These are phyloP conservation scores for Cetradonia linearis DNA, from an alignment of 495 filamentous ascomycete species.

Conservation along the genomic window DNA sequence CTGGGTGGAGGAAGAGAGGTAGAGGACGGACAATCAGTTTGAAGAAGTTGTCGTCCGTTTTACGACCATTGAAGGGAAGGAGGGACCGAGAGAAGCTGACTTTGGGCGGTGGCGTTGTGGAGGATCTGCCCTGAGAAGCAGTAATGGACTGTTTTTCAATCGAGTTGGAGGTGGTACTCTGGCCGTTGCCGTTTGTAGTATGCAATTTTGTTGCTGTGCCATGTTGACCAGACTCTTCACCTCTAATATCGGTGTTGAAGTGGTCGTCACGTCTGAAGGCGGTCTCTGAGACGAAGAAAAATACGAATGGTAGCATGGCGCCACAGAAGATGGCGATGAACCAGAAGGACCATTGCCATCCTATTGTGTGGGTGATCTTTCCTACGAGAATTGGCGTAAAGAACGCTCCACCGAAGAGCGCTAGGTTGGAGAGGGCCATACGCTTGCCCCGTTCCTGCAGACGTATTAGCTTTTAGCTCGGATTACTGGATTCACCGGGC, in stretches of 20 bases:
- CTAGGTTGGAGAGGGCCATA: constrained; percentile 84
- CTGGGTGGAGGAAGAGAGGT: constrained; percentile 65
- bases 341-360: constrained; percentile 73
- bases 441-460: constrained; percentile 65
- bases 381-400: constrained; percentile 57
- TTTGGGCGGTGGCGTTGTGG: constrained; percentile 28
- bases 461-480: constrained; percentile 13
- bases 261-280: constrained; percentile 55
- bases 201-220: neutral
- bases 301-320: constrained; percentile 51
- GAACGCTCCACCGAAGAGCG: constrained; percentile 84
- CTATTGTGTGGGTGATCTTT: constrained; percentile 64
- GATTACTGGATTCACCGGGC: too few species aligned
- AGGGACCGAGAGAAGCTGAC: constrained; percentile 47
- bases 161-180: constrained; percentile 4
- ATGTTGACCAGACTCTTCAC: constrained; percentile 16
- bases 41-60: constrained; percentile 54
- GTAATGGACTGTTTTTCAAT: constrained; percentile 1
- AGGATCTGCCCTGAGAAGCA: neutral
- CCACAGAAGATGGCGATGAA: constrained; percentile 58
- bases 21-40: constrained; percentile 54
- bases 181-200: neutral
- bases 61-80: constrained; percentile 67
- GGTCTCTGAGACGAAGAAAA: constrained; percentile 81
- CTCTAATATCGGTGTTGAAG: constrained; percentile 52